These are phyloP conservation scores for Antitrichia curtipendula DNA, from an alignment of 225 moss, liverwort and hornwort genomes.

Conservation along the genomic window DNA sequence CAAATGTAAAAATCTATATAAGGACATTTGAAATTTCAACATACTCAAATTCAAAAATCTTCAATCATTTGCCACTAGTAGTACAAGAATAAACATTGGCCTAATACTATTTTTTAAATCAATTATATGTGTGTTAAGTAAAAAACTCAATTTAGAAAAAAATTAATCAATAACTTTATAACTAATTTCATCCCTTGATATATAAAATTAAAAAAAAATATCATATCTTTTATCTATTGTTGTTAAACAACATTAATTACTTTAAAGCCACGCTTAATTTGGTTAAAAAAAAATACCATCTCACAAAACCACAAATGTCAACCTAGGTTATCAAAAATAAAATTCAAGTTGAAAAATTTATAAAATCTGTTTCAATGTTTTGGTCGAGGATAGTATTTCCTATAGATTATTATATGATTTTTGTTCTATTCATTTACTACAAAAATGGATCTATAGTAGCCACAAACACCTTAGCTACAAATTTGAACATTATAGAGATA, in stretches of 20 bases:
- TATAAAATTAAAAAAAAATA: neutral
- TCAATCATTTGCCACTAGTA: neutral
- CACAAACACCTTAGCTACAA: neutral
- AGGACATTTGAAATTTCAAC: neutral
- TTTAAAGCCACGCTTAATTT: accelerated
- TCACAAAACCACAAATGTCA: too few relatives aligned
- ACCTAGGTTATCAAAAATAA: neutral
- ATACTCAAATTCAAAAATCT: neutral
- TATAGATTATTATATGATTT: neutral
- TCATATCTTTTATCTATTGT: neutral
- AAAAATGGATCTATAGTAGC: neutral
- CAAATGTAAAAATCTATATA: neutral
- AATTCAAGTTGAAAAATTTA: neutral
- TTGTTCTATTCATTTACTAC: neutral
- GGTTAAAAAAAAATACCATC: accelerated
- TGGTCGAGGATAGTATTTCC: neutral
- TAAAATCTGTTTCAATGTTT: neutral
- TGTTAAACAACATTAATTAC: neutral
- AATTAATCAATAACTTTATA: neutral
- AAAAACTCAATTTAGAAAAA: neutral
- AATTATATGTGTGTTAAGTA: neutral
- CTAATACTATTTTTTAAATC: neutral
- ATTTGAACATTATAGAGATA: neutral
- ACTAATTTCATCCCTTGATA: neutral
- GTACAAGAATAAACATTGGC: neutral